Base-by-base conservation (phyloP, 257 asterid species). In the Jacaranda mimosifolia region DNA sequence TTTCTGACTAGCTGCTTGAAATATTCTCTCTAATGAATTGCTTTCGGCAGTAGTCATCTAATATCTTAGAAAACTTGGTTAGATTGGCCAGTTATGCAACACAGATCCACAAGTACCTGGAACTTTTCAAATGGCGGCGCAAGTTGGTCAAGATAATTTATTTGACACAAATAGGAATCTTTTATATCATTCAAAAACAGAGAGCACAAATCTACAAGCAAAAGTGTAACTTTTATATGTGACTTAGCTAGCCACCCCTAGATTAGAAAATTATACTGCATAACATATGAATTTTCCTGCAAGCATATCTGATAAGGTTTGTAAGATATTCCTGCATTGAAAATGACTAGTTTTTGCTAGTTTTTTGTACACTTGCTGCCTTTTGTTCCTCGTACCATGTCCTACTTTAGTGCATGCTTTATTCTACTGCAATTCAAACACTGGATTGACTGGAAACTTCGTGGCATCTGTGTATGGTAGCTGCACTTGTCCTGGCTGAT, bases 381-480 rank as follows among this genome's bases (percentile, higher is more conserved):
- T 67, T 48, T 60, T 49, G 55, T 64, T 76, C 68, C 64, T 77
- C 55, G 17, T 64, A 67, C 57, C 19, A 51, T 62, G 17, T 43
- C 48, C 43, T 21, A 45, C 18, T 18, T 73, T 19, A 1, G 17
- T 6, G 40, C 56, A 19, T 13, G 9, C 18, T 15, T 49, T 59
- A 26, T 26, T 36, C 76, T 67, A 85, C 77, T 89, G 87, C 51
- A 80, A 83, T 62, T 89, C 86, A 55, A 75, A 85, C 38, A 79
- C 10, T 42, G 84, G 87, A 64, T 78, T 84, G 56, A 58, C 83
- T 67, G 85, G 80, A 38, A 76, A 71, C 75, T 73, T 86, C 74
- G 64, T 46, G 48, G 58, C 74, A 52, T 83, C 83, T 58, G 84
- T 65, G 73, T 75, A 72, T 8, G 70, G 72, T 40, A 68, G 86